Conservation (phyloP, 139 green algal genomes). For the Tetratostichococcus sp. region DNA sequence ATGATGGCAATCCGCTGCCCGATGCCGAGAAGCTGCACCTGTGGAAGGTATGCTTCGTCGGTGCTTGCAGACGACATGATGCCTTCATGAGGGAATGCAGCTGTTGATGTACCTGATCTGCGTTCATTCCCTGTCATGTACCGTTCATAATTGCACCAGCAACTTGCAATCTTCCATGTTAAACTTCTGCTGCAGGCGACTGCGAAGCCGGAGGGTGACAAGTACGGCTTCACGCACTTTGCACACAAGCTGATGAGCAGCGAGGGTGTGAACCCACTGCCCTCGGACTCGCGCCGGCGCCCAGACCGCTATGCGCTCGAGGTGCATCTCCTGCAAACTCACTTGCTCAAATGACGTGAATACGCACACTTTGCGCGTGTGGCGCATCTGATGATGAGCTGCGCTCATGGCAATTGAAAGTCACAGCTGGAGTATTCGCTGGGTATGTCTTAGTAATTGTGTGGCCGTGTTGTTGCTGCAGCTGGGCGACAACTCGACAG, state of each 20-base stretch:
- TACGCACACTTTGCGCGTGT: no score
- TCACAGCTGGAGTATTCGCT: no score
- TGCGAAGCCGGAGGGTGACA: slow-evolving; percentile 72
- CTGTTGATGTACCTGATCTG: no score
- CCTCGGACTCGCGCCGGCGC: slow-evolving; percentile 71
- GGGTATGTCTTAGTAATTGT: slow-evolving; percentile 3
- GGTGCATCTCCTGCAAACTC: no score
- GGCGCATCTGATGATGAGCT: no score
- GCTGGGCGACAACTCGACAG: slow-evolving; percentile 37
- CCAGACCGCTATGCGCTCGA: slow-evolving; percentile 56
- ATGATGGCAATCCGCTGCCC: slow-evolving; percentile 49
- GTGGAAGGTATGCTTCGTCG: slow-evolving; percentile 54
- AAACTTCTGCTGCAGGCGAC: slow-evolving; percentile 49
- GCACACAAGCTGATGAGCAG: slow-evolving; percentile 73
- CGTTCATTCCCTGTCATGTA: no score
- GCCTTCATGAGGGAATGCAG: no score
- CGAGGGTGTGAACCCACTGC: slow-evolving; percentile 54
- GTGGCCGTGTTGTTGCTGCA: slow-evolving; percentile 40
- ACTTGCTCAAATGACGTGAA: no score
- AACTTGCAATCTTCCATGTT: not conserved
- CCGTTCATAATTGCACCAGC: no score
- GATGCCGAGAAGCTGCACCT: slow-evolving; percentile 50
- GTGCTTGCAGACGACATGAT: no score
- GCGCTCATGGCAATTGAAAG: no score
- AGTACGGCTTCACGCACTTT: slow-evolving; percentile 89